Percentiles rank a stretch among this genome's conserved stretches.
phyloP scores from a whole-genome alignment of 148 eudicot species.

The Polygonum maritimum region DNA sequence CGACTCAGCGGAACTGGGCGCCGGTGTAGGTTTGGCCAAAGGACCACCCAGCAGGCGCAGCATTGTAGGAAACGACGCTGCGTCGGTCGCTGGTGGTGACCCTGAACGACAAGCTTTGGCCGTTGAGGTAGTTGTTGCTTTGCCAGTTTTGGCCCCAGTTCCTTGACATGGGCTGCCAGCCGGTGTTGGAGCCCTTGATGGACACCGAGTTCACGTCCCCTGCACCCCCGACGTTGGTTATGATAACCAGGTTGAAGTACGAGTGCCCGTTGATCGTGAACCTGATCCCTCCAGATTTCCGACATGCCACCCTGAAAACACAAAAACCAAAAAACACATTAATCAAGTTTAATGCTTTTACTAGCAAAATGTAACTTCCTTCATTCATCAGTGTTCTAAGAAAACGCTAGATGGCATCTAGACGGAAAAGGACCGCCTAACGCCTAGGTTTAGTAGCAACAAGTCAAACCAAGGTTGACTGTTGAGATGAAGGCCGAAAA shows the following conservation, averaged over 20 bases:
- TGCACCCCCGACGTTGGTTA: constrained; percentile 25
- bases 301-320: constrained; percentile 17
- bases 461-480: too few species aligned
- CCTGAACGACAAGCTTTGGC: constrained; percentile 22
- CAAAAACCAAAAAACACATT: not conserved
- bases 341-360: too few species aligned
- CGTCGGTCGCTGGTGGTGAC: constrained; percentile 21
- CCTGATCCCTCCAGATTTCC: not conserved
- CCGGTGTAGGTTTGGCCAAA: constrained; percentile 23
- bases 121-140: constrained; percentile 20
- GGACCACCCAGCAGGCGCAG: constrained; percentile 21
- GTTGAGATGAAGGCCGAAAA: too few species aligned
- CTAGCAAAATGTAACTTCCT: too few species aligned
- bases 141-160: constrained; percentile 30
- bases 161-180: constrained; percentile 20
- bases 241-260: constrained; percentile 22
- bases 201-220: constrained; percentile 18
- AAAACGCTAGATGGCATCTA: too few species aligned
- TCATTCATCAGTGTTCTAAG: too few species aligned
- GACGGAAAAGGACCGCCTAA: too few species aligned
- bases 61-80: constrained; percentile 13
- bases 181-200: constrained; percentile 18
- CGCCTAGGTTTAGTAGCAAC: too few species aligned
- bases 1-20: constrained; percentile 12
- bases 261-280: constrained; percentile 20